These are phyloP conservation scores for Macrolepiota albuminosa DNA, from an alignment of 768 basidiomycete genomes.

Conservation along the genomic window DNA sequence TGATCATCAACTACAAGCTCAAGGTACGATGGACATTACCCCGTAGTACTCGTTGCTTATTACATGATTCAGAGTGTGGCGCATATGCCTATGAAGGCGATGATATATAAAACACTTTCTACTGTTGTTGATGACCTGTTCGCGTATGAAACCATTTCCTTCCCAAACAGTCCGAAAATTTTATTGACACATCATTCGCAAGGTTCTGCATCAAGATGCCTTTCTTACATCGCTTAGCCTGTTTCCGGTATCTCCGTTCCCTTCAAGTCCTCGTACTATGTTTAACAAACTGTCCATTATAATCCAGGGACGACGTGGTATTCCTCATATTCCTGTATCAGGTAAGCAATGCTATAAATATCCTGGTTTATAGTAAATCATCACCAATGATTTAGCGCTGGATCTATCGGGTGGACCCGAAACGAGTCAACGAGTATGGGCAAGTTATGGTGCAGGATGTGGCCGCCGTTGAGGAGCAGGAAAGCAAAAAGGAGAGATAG, in stretches of 20 bases:
- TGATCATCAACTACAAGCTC: constrained; percentile 97
- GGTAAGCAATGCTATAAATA: constrained; percentile 38
- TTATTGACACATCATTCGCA: constrained; percentile 14
- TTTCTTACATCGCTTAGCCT: constrained; percentile 83
- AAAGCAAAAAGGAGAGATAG: constrained; percentile 57
- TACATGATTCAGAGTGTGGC: constrained; percentile 68
- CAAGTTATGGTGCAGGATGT: constrained; percentile 63
- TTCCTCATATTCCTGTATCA: constrained; percentile 93
- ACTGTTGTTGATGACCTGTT: constrained; percentile 92
- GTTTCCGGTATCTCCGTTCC: constrained; percentile 52
- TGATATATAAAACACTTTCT: constrained; percentile 92
- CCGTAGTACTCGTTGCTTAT: constrained; percentile 6
- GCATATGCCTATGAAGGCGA: constrained; percentile 98
- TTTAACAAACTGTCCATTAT: constrained; percentile 17
- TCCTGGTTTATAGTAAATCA: constrained; percentile 9
- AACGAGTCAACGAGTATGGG: constrained; percentile 94
- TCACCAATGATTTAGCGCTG: constrained; percentile 58
- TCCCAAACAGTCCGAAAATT: constrained; percentile 1
- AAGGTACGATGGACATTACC: constrained; percentile 51
- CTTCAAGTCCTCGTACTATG: constrained; percentile 15
- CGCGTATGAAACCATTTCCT: constrained; percentile 47
- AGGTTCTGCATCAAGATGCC: constrained; percentile 98
- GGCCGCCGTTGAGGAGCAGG: constrained; percentile 38
- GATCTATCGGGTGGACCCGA: constrained; percentile 96
- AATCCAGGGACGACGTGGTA: constrained; percentile 73